phyloP scores from a whole-genome alignment of 169 alveolate genomes.

The Miamiensis avidus region DNA sequence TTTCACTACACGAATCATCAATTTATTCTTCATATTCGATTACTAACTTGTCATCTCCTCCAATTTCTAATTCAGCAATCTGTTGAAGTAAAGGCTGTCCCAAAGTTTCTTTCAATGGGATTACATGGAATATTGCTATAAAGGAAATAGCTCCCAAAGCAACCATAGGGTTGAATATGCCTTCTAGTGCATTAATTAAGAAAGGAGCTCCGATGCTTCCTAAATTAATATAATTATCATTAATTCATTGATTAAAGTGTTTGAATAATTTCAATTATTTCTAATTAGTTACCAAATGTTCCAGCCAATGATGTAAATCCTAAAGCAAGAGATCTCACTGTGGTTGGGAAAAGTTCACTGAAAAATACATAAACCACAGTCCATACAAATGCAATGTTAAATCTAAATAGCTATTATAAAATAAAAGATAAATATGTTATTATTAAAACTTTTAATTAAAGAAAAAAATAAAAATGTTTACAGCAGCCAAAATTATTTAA shows the following conservation, averaged over 20 bases:
- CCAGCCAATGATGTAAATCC: slow-evolving; percentile 42
- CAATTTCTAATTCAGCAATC: slow-evolving; percentile 4
- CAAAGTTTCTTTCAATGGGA: slow-evolving; percentile 37
- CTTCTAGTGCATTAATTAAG: background rate
- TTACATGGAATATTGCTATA: background rate
- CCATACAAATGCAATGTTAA: slow-evolving; percentile 38
- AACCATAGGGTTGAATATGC: slow-evolving; percentile 33
- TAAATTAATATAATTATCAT: too few relatives aligned
- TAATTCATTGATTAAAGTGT: too few relatives aligned
- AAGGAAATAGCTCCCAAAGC: slow-evolving; percentile 28
- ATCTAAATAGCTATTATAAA: slow-evolving; percentile 33
- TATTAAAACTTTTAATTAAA: background rate
- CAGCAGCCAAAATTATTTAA: slow-evolving; percentile 39
- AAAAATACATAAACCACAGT: slow-evolving; percentile 35
- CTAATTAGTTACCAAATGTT: slow-evolving; percentile 17
- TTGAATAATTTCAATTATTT: too few relatives aligned
- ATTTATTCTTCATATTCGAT: background rate
- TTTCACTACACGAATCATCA: too few relatives aligned
- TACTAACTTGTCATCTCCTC: background rate
- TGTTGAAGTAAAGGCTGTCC: slow-evolving; percentile 23
- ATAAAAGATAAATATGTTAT: background rate
- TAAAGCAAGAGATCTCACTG: slow-evolving; percentile 43
- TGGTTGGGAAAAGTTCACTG: slow-evolving; percentile 46
- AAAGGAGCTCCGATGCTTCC: slow-evolving; percentile 27
- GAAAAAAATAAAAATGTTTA: background rate